Base-by-base conservation (phyloP, 345 rosid genomes). In the Melastoma malabathricum region DNA sequence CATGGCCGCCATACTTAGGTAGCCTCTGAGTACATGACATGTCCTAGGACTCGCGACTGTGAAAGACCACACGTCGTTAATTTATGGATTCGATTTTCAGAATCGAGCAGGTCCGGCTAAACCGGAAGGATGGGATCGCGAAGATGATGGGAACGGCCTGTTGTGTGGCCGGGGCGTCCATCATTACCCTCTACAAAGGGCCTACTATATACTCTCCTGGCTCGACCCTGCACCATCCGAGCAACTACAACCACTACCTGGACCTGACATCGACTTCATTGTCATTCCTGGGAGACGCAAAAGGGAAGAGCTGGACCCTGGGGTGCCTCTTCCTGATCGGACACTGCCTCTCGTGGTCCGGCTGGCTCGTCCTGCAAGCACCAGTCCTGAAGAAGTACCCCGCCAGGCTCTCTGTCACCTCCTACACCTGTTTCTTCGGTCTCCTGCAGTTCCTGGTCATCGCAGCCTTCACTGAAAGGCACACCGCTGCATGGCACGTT, bases 131-230 rank as follows among this genome's bases (percentile, higher is more conserved):
- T 19, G 98, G 98, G 6, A 74, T 92, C 6, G 68, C 74, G 48
- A 92, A 92, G 69, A 72, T 84, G 50, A 8, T 69, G 4, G 98
- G 98, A 63, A 92, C 98, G 6, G 29, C 71, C 20, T 74, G 67
- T 54, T 82, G 96, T 43, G 94, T 92, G 17, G 89, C 85, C 4
- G 98, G 98, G 43, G 98, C 98, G 17, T 73, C 96, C 0, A 89
- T 92, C 18, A 92, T 92, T 55, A 92, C 96, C 20, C 74, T 92
- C 43, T 92, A 82, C 80, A 77, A 84, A 50, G 98, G 98, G 16
- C 98, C 98, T 1, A 62, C 82, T 14, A 62, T 90, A 48, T 86
- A 80, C 72, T 62, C 70, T 69, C 96, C 94, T 5, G 56, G 62
- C 3, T 74, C 75, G 22, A 72, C 63, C 7, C 82, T 72, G 18